Conservation (phyloP, 805 yeast genomes). For the Metschnikowia corniflorae region DNA sequence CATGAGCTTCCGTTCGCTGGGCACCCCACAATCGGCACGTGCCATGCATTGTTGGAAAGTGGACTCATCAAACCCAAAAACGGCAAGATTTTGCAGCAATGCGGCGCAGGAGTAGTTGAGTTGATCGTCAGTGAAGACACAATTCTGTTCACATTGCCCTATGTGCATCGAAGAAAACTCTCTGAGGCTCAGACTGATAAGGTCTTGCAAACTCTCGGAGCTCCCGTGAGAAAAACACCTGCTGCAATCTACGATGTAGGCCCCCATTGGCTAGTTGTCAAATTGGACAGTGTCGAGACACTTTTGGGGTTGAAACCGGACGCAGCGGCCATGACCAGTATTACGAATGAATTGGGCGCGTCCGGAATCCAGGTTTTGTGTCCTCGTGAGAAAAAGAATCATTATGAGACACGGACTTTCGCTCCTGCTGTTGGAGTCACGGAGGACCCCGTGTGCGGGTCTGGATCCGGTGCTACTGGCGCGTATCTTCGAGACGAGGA, state of each 20-base stretch:
- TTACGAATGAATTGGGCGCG: slow-evolving; percentile 19
- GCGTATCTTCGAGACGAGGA: slow-evolving; percentile 18
- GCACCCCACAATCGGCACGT: slow-evolving; percentile 58
- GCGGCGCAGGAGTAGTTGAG: slow-evolving; percentile 42
- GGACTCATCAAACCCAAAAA: slow-evolving; percentile 25
- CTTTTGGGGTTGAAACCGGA: slow-evolving; percentile 35
- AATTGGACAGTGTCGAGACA: slow-evolving; percentile 27
- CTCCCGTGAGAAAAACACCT: slow-evolving; percentile 8
- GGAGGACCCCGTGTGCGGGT: slow-evolving; percentile 59
- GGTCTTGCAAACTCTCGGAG: slow-evolving; percentile 11
- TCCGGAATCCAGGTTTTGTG: slow-evolving; percentile 42
- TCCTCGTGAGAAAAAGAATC: slow-evolving; percentile 12
- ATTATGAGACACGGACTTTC: slow-evolving; percentile 41
- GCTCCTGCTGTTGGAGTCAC: slow-evolving; percentile 31
- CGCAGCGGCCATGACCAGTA: slow-evolving; percentile 17
- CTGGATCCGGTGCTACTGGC: slow-evolving; percentile 38
- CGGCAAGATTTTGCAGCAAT: slow-evolving; percentile 39
- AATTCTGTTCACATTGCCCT: slow-evolving; percentile 29
- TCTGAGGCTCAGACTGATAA: slow-evolving; percentile 6
- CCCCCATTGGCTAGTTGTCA: slow-evolving; percentile 43
- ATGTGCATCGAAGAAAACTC: slow-evolving; percentile 12
- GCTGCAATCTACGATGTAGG: slow-evolving; percentile 41
- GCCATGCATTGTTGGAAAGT: slow-evolving; percentile 43
- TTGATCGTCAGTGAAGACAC: slow-evolving; percentile 21
- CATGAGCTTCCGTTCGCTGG: slow-evolving; percentile 60